Base-by-base conservation (phyloP, 345 rosid genomes). In the Bruguiera parviflora region DNA sequence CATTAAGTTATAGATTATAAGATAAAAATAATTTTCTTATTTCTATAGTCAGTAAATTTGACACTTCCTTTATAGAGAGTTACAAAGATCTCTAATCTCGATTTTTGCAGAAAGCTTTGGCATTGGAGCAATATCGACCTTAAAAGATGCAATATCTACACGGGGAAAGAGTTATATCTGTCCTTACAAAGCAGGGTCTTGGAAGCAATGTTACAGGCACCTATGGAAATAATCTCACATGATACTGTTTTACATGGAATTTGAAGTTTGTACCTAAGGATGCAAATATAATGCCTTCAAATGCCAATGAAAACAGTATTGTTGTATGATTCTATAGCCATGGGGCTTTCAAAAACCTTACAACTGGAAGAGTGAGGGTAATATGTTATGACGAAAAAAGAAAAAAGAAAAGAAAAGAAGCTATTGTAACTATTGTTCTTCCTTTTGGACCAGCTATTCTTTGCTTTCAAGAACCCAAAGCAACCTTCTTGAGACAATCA, bases 401-500 rank as follows among this genome's bases (percentile, higher is more conserved):
- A 9, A 39, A 43, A 43, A 27, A 25, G 27, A 25, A 25, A 25
- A 25, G 27, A 27, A 35, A 35, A 5, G 39, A 35, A 5, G 8
- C 49, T 43, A 43, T 43, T 43, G 49, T 13, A 43, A 33, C 27
- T 29, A 25, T 10, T 13, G 58, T 18, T 55, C 21, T 58, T 58
- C 46, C 28, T 20, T 43, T 5, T 37, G 8, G 16, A 13, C 18
- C n/a, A 5, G 39, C 35, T 29, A 35, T 43, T 43, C 27, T 55
- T 61, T 51, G 63, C 51, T 71, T 57, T 83, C 77, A 84, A 74
- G 82, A 75, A 71, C 83, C 86, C 71, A 89, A 69, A 68, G 92
- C 97, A 65, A 89, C 58, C 77, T 93, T 88, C 56, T 77, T 78
- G 66, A 81, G 77, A 35, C 82, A 87, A 71, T 79, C 81, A 49